phyloP scores from a whole-genome alignment of 192 early-diverging fungal species.

The Mortierella alpina region DNA sequence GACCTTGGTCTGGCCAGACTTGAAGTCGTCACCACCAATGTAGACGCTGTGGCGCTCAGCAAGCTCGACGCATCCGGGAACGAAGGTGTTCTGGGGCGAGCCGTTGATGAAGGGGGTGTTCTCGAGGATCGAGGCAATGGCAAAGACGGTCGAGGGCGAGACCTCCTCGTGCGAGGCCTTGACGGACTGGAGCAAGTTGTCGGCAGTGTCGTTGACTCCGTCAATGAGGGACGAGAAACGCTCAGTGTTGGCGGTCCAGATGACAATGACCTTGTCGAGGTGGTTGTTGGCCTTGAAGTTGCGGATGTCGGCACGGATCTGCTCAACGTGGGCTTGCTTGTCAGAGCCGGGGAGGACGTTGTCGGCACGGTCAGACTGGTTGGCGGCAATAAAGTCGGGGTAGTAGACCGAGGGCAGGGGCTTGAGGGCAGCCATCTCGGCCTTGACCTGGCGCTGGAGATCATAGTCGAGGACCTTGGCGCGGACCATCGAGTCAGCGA shows the following conservation, averaged over 20 bases:
- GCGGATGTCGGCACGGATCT: conserved; percentile 95
- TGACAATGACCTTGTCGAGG: conserved; percentile 93
- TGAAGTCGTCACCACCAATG: conserved; percentile 99
- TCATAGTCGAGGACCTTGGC: conserved; percentile 97
- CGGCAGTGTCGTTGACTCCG: conserved; percentile 98
- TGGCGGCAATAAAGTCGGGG: conserved; percentile 99
- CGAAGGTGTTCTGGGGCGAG: conserved; percentile 99
- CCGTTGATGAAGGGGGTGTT: conserved; percentile 98
- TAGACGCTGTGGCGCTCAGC: conserved; percentile 90
- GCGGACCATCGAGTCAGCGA: conserved; percentile 93
- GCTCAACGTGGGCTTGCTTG: conserved; percentile 93
- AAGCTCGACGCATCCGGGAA: conserved; percentile 91
- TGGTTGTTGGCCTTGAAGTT: conserved; percentile 91
- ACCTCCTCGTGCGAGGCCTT: conserved; percentile 88
- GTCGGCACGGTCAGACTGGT: conserved; percentile 97
- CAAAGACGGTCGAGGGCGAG: conserved; percentile 96
- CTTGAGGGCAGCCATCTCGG: conserved; percentile 82
- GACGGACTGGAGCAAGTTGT: conserved; percentile 89
- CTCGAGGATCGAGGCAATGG: conserved; percentile 96
- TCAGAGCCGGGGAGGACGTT: conserved; percentile 85
- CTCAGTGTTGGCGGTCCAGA: conserved; percentile 99
- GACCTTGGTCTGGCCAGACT: conserved; percentile 99
- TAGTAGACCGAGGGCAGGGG: conserved; percentile 98
- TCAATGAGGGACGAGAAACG: conserved; percentile 84
- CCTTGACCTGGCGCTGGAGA: conserved; percentile 91